Evolutionary conservation across 2,329 filamentous ascomycete genomes (phyloP).

Genomic region (Cladosporium sp.): DNA sequence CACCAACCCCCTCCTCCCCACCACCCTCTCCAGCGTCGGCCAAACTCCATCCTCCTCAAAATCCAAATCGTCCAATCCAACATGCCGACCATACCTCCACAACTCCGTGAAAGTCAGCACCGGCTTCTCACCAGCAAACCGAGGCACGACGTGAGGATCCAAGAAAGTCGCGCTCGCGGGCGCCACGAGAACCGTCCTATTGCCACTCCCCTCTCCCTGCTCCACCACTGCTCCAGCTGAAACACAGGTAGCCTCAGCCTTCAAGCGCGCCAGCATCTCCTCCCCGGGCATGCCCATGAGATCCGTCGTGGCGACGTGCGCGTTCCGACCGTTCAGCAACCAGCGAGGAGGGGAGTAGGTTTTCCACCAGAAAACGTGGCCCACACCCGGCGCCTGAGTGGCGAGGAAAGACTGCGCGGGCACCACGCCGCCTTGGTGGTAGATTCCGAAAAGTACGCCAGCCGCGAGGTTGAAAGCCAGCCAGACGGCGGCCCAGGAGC

Average conservation of each 20-base stretch:
- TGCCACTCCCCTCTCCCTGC: too few species aligned
- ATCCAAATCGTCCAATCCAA: constrained; percentile 77
- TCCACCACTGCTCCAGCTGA: constrained; percentile 27
- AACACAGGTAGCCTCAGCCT: constrained; percentile 59
- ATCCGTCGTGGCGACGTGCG: constrained; percentile 65
- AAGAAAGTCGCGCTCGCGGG: constrained; percentile 68
- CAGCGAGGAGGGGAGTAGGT: constrained; percentile 79
- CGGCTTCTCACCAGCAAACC: constrained; percentile 1
- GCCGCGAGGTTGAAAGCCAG: constrained; percentile 65
- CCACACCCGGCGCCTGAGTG: constrained; percentile 60
- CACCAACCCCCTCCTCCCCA: constrained; percentile 42
- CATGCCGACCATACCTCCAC: constrained; percentile 63
- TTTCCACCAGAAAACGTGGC: constrained; percentile 77
- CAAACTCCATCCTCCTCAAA: constrained; percentile 73
- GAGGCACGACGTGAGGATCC: constrained; percentile 45
- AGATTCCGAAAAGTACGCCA: constrained; percentile 72
- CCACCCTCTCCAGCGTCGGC: constrained; percentile 63
- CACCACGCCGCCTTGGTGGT: constrained; percentile 76
- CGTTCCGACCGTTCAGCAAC: constrained; percentile 72
- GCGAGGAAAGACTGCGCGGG: constrained; percentile 72
- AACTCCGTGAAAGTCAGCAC: constrained; percentile 62
- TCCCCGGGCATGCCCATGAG: constrained; percentile 68
- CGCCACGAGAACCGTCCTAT: constrained; percentile 65
- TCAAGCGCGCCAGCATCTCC: constrained; percentile 56
- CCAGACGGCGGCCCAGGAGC: constrained; percentile 57